Evolutionary conservation across 768 basidiomycete genomes (phyloP).

Genomic region (Chalciporus pseudorubinellus): DNA sequence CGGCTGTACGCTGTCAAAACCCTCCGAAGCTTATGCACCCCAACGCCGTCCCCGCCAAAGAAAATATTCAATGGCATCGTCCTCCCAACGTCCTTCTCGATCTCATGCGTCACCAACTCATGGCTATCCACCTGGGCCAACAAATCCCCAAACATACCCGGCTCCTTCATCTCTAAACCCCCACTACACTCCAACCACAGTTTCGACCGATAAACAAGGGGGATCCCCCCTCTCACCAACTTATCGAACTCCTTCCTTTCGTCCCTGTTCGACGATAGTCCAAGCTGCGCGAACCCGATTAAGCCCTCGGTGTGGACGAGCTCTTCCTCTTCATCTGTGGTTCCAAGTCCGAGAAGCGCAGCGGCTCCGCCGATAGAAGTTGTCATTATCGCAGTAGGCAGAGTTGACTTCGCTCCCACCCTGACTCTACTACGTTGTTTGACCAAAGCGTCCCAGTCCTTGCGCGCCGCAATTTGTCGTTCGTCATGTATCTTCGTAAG

Average conservation of each 20-base stretch:
- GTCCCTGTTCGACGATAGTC: slow-evolving; percentile 62
- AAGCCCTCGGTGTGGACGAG: slow-evolving; percentile 79
- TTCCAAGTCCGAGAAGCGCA: slow-evolving; percentile 65
- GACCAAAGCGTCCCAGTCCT: slow-evolving; percentile 89
- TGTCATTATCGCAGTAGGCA: slow-evolving; percentile 16
- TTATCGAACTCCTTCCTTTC: slow-evolving; percentile 78
- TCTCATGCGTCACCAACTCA: slow-evolving; percentile 65
- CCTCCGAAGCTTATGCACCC: slow-evolving; percentile 86
- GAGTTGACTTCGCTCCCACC: slow-evolving; percentile 23
- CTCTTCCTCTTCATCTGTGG: slow-evolving; percentile 67
- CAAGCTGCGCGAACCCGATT: slow-evolving; percentile 89
- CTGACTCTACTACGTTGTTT: slow-evolving; percentile 57
- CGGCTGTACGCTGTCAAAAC: slow-evolving; percentile 91
- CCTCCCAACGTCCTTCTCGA: slow-evolving; percentile 93
- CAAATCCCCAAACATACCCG: slow-evolving; percentile 85
- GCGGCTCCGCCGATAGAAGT: slow-evolving; percentile 48
- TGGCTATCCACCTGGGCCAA: slow-evolving; percentile 50
- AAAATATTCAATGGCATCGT: slow-evolving; percentile 95
- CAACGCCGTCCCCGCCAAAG: slow-evolving; percentile 95
- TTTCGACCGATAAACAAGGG: slow-evolving; percentile 81
- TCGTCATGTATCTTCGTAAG: slow-evolving; percentile 82
- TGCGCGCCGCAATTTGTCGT: slow-evolving; percentile 62
- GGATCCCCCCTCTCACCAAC: slow-evolving; percentile 83
- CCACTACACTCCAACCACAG: slow-evolving; percentile 95
- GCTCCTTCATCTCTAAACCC: slow-evolving; percentile 87